Evolutionary conservation across 1,139 yeast genomes (phyloP).

Genomic region (Hyphopichia fennica): DNA sequence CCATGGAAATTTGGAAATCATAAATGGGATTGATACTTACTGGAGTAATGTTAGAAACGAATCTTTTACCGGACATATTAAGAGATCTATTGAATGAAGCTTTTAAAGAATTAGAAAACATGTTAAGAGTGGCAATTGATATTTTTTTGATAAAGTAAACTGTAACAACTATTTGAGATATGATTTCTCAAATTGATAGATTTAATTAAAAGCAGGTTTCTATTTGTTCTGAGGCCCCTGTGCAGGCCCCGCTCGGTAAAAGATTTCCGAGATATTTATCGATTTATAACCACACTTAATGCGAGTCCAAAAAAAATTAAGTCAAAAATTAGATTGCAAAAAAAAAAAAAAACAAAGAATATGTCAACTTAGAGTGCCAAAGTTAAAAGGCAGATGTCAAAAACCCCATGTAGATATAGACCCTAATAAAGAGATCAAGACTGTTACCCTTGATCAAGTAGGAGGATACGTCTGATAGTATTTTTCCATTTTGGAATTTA

Average conservation of each 20-base stretch:
- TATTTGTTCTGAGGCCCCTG: background rate
- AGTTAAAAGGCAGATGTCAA: background rate
- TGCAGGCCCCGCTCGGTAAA: background rate
- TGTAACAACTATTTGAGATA: background rate
- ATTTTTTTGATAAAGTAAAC: background rate
- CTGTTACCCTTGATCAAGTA: too few relatives aligned
- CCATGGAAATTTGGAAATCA: background rate
- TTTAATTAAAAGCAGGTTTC: too few relatives aligned
- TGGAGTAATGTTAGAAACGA: conserved; percentile 45
- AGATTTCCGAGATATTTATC: background rate
- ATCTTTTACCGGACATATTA: conserved; percentile 32
- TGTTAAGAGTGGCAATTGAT: conserved; percentile 5
- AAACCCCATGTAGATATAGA: too few relatives aligned
- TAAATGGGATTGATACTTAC: conserved; percentile 27
- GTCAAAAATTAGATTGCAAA: background rate
- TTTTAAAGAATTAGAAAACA: conserved; percentile 21
- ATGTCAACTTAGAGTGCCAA: background rate
- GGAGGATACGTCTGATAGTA: too few relatives aligned
- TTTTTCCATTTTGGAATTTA: too few relatives aligned
- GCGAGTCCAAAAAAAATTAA: too few relatives aligned
- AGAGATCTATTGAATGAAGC: conserved; percentile 19
- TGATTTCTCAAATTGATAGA: background rate
- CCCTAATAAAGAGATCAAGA: too few relatives aligned
- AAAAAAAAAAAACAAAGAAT: background rate
- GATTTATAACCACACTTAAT: background rate